A percentile compares a stretch with the other conserved stretches of the same genome.
phyloP scores from a whole-genome alignment of 1,284 basidiomycete genomes.

The Ustilago crameri region DNA sequence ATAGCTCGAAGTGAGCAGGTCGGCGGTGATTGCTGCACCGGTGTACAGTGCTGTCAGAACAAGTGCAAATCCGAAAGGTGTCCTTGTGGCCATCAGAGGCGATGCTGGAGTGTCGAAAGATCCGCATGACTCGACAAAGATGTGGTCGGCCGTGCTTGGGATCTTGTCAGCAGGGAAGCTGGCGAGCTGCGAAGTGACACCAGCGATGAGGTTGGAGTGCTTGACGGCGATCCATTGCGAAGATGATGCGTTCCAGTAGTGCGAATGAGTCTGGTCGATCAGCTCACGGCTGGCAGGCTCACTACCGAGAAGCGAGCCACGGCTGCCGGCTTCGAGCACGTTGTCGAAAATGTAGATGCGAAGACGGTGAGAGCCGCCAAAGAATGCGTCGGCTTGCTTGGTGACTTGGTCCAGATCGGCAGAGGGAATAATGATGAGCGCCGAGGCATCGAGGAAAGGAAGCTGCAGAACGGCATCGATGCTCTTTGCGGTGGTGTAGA shows the following conservation, averaged over 20 bases:
- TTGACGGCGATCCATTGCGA: conserved; percentile 51
- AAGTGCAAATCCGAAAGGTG: conserved; percentile 53
- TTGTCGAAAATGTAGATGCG: conserved; percentile 41
- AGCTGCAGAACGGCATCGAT: conserved; percentile 33
- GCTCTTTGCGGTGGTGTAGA: conserved; percentile 46
- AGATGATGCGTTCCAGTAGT: conserved; percentile 49
- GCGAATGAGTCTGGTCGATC: conserved; percentile 44
- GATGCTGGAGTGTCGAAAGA: conserved; percentile 26
- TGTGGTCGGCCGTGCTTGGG: conserved; percentile 42
- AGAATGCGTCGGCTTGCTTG: conserved; percentile 12
- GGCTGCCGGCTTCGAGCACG: conserved; percentile 37
- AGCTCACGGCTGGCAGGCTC: conserved; percentile 21
- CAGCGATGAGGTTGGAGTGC: conserved; percentile 51
- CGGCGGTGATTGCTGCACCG: conserved; percentile 54
- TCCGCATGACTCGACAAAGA: conserved; percentile 47
- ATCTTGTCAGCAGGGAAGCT: conserved; percentile 62
- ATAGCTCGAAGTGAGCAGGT: conserved; percentile 34
- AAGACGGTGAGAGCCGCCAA: conserved; percentile 36
- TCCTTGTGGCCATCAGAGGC: conserved; percentile 34
- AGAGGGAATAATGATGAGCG: conserved; percentile 45
- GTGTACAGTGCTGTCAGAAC: conserved; percentile 61
- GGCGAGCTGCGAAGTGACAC: conserved; percentile 57
- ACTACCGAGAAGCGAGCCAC: conserved; percentile 11
- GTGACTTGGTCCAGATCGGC: conserved; percentile 30
- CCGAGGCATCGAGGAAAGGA: conserved; percentile 33